These are phyloP conservation scores for Clonostachys rosea DNA, from an alignment of 2,329 filamentous ascomycete genomes.

Conservation along the genomic window DNA sequence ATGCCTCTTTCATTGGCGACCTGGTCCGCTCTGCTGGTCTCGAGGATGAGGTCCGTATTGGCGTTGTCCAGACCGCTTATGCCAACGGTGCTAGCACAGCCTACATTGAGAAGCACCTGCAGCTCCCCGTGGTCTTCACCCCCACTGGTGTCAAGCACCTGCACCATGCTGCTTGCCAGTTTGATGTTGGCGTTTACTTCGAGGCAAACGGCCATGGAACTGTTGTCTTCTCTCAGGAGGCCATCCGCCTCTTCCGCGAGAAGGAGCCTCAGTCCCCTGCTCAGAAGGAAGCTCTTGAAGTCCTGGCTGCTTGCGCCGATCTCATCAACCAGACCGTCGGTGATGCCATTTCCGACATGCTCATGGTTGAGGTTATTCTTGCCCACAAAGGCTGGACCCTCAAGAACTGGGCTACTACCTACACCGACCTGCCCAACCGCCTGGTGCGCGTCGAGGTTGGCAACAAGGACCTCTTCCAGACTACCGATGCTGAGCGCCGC, in stretches of 20 bases:
- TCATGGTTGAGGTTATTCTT: slow-evolving; percentile 92
- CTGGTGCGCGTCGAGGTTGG: slow-evolving; percentile 89
- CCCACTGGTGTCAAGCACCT: slow-evolving; percentile 96
- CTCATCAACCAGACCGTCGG: slow-evolving; percentile 98
- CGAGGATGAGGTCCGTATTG: slow-evolving; percentile 76
- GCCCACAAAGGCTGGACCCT: slow-evolving; percentile 91
- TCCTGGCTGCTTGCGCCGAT: slow-evolving; percentile 76
- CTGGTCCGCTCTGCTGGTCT: slow-evolving; percentile 78
- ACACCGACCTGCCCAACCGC: slow-evolving; percentile 90
- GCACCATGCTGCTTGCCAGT: slow-evolving; percentile 92
- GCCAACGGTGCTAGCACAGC: slow-evolving; percentile 93
- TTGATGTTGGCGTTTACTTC: slow-evolving; percentile 96
- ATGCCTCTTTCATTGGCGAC: slow-evolving; percentile 89
- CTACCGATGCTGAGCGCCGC: slow-evolving; percentile 86
- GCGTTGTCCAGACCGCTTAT: slow-evolving; percentile 95
- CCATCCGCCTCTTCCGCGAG: slow-evolving; percentile 71
- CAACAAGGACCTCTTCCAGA: slow-evolving; percentile 84
- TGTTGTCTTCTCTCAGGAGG: slow-evolving; percentile 85
- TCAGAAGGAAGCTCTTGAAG: slow-evolving; percentile 84
- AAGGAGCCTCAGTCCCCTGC: slow-evolving; percentile 85
- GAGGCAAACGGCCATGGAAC: slow-evolving; percentile 98
- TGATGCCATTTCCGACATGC: slow-evolving; percentile 91
- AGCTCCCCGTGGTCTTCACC: slow-evolving; percentile 87
- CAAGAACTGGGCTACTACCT: slow-evolving; percentile 88
- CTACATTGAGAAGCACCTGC: slow-evolving; percentile 83